phyloP scores from a whole-genome alignment of 192 early-diverging fungal genomes.

The Entomortierella chlamydospora region DNA sequence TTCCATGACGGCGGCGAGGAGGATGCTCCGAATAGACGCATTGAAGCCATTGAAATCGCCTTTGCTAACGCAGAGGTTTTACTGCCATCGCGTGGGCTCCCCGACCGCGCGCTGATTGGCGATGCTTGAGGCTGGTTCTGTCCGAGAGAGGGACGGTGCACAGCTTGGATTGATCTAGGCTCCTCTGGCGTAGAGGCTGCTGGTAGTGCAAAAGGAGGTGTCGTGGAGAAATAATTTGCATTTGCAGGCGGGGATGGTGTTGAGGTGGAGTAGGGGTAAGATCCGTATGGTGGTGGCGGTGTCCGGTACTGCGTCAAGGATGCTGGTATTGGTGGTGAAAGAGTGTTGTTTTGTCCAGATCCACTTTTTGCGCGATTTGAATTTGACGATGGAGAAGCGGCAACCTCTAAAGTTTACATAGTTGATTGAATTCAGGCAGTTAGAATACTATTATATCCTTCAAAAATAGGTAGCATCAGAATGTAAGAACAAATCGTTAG shows the following conservation, averaged over 20 bases:
- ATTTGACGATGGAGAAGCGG: slow-evolving; percentile 31
- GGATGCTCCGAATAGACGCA: slow-evolving; percentile 64
- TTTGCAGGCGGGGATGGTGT: slow-evolving; percentile 27
- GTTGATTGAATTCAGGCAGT: too few species aligned
- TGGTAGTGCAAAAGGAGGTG: slow-evolving; percentile 58
- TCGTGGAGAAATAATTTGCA: slow-evolving; percentile 45
- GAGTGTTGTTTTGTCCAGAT: slow-evolving; percentile 12
- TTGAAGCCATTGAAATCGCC: slow-evolving; percentile 65
- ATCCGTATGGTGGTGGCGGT: slow-evolving; percentile 39
- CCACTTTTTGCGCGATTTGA: slow-evolving; percentile 14
- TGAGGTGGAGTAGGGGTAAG: slow-evolving; percentile 20
- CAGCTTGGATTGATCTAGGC: slow-evolving; percentile 5
- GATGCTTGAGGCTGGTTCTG: slow-evolving; percentile 26
- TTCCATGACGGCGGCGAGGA: slow-evolving; percentile 62
- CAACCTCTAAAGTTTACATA: slow-evolving; percentile 42
- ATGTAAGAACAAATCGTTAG: not conserved
- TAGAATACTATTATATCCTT: not conserved
- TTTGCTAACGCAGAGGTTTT: slow-evolving; percentile 64
- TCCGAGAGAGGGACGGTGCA: slow-evolving; percentile 25
- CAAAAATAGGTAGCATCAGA: not conserved
- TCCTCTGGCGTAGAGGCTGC: slow-evolving; percentile 24
- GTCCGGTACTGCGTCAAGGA: slow-evolving; percentile 45
- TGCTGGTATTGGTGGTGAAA: slow-evolving; percentile 48
- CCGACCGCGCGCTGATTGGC: slow-evolving; percentile 37
- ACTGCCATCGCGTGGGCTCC: slow-evolving; percentile 45